These are phyloP conservation scores for Saturnispora bothae DNA, from an alignment of 805 yeast species.

Conservation along the genomic window DNA sequence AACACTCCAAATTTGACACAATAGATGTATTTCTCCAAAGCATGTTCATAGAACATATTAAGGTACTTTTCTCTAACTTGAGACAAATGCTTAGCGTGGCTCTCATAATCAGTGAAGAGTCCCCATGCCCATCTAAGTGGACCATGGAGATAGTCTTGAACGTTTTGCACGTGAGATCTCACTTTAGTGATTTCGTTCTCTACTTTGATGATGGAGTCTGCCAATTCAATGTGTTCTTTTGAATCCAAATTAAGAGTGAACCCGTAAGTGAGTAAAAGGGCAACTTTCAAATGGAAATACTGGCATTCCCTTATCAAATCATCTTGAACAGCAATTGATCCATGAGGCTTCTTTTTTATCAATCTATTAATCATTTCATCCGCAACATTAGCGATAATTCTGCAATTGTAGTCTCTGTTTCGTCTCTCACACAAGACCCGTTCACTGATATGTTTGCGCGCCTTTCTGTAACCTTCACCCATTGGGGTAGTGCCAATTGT, in stretches of 20 bases:
- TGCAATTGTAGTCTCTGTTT: slow-evolving; percentile 25
- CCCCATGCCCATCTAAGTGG: slow-evolving; percentile 25
- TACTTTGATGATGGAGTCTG: slow-evolving; percentile 42
- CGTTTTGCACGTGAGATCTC: slow-evolving; percentile 47
- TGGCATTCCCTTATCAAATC: slow-evolving; percentile 29
- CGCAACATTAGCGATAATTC: slow-evolving; percentile 32
- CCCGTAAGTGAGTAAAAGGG: slow-evolving; percentile 45
- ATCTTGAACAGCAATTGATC: slow-evolving; percentile 9
- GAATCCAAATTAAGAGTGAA: slow-evolving; percentile 33
- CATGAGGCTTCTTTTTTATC: slow-evolving; percentile 10
- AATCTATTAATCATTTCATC: slow-evolving; percentile 17
- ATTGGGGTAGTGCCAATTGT: slow-evolving; percentile 61
- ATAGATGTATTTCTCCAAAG: slow-evolving; percentile 11
- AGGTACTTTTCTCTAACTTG: slow-evolving; percentile 40
- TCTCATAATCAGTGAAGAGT: slow-evolving; percentile 11
- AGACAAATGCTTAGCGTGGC: slow-evolving; percentile 24
- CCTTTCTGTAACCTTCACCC: slow-evolving; percentile 34
- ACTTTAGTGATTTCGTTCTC: slow-evolving; percentile 47
- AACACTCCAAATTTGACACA: background rate
- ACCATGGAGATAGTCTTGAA: slow-evolving; percentile 42
- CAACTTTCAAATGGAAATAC: slow-evolving; percentile 39
- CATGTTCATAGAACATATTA: slow-evolving; percentile 26
- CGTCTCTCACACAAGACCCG: slow-evolving; percentile 30
- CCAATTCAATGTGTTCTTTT: slow-evolving; percentile 30
- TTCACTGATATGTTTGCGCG: slow-evolving; percentile 39